These are phyloP conservation scores for Geranium brycei DNA, from an alignment of 345 rosid genomes.

Conservation along the genomic window DNA sequence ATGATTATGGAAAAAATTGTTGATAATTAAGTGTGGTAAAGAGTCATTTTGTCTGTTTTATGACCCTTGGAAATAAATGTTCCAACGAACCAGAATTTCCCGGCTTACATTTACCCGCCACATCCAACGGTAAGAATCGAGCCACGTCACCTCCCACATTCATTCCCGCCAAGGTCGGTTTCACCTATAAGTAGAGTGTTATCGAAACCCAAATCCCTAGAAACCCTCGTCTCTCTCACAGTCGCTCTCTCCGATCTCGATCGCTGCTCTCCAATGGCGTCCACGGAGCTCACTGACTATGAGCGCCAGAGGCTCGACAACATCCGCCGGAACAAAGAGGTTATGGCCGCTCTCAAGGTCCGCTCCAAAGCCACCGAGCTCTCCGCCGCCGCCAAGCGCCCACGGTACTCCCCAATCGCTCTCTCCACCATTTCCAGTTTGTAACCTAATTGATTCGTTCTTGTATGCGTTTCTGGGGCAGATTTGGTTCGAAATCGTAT, in stretches of 20 bases:
- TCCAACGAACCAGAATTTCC: too few species aligned
- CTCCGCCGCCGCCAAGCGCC: constrained; percentile 36
- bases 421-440: neutral
- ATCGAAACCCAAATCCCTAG: neutral
- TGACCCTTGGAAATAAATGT: too few species aligned
- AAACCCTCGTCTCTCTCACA: neutral
- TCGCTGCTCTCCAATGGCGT: constrained; percentile 34
- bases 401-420: constrained; percentile 16
- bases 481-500: constrained; percentile 19
- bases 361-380: constrained; percentile 41
- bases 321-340: constrained; percentile 59
- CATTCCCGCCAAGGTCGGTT: neutral
- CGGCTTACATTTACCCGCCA: neutral
- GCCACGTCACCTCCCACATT: neutral
- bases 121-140: neutral
- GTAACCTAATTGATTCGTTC: neutral
- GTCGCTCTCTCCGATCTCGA: neutral
- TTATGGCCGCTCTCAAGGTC: constrained; percentile 66
- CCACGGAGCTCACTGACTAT: constrained; percentile 49
- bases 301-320: constrained; percentile 67
- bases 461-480: neutral
- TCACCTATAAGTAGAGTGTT: neutral
- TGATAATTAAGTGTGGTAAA: too few species aligned
- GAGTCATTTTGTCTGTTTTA: too few species aligned
- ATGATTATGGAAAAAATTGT: too few species aligned